Base-by-base conservation (phyloP, 805 yeast species). In the Blastobotrys terrestris region DNA sequence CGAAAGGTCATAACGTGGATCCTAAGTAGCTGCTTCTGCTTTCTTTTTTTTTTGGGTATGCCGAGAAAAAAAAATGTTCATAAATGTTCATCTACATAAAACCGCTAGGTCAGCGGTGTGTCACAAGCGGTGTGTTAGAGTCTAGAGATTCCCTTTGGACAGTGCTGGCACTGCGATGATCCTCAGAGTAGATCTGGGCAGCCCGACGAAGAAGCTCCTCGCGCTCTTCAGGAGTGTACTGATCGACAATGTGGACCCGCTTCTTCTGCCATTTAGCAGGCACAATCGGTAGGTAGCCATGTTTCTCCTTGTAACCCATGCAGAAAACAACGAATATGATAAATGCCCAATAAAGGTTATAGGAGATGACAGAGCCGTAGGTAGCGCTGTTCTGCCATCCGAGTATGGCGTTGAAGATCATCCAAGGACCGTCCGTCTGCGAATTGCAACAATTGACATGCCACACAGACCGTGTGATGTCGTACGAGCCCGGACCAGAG, bases 301-400 rank as follows among this genome's bases (percentile, higher is more conserved):
- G 72, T 58, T 82, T 87, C 58, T 83, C 87, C 55, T 69, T 71
- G 21, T 72, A 63, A 49, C 70, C 68, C 50, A 87, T 67, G 53
- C 74, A 57, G 0, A 69, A 58, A 26, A 84, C 72, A 6, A 80
- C 74, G 2, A 54, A 53, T 21, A 77, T 71, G 2, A 79, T 65
- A 2, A 69, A 66, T 1, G 72, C 31, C 97, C 97, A 90, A 67
- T 84, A 90, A 0, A 74, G 52, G 56, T 79, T 77, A 70, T 90
- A 90, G 48, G 90, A 79, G 3, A 77, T 66, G 0, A 90, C 90
- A 18, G 95, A 86, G 2, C 95, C 95, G 64, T 85, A 87, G 0
- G 97, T 90, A 2, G 96, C 97, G 57, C 91, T 81, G 66, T 90
- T 90, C 13, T 94, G 89, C 97, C 97, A 90, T 1, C 97, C 97